Percentiles rank a stretch among this genome's conserved stretches.
These are phyloP conservation scores for Epichloe elymi DNA, from an alignment of 2,329 filamentous ascomycete genomes.

Conservation along the genomic window DNA sequence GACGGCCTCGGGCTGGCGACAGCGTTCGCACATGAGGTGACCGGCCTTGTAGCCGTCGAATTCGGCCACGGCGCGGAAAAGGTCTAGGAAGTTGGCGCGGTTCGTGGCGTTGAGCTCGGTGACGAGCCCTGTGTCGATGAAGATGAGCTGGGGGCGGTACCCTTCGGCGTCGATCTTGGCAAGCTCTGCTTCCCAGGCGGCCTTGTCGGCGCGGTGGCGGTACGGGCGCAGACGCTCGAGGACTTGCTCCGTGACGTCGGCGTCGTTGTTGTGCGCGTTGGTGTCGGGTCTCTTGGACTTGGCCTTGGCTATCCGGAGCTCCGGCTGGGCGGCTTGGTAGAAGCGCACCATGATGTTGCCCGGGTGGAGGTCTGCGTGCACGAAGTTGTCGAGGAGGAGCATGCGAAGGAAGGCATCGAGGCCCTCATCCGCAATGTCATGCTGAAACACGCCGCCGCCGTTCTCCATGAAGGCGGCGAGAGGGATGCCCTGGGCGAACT, in stretches of 20 bases:
- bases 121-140: conserved; percentile 92
- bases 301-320: conserved; percentile 30
- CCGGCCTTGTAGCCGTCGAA: conserved; percentile 96
- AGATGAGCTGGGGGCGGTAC: conserved; percentile 86
- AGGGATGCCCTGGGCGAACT: conserved; percentile 90
- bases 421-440: conserved; percentile 88
- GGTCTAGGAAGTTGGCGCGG: conserved; percentile 78
- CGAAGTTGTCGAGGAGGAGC: conserved; percentile 93
- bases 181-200: conserved; percentile 64
- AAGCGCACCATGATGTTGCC: conserved; percentile 99
- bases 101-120: conserved; percentile 85
- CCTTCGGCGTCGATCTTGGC: conserved; percentile 70
- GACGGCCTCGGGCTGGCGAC: conserved; percentile 81
- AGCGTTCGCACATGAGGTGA: conserved; percentile 90
- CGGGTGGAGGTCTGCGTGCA: conserved; percentile 90
- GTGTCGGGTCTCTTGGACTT: conserved; percentile 10
- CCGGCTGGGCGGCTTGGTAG: conserved; percentile 67
- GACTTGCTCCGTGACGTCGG: conserved; percentile 79
- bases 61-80: conserved; percentile 91
- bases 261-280: conserved; percentile 32
- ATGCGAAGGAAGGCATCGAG: conserved; percentile 93
- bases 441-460: conserved; percentile 82
- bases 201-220: conserved; percentile 44
- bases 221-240: conserved; percentile 66
- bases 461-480: conserved; percentile 81